Conservation (phyloP, 805 yeast genomes). For the Blastobotrys terrestris region DNA sequence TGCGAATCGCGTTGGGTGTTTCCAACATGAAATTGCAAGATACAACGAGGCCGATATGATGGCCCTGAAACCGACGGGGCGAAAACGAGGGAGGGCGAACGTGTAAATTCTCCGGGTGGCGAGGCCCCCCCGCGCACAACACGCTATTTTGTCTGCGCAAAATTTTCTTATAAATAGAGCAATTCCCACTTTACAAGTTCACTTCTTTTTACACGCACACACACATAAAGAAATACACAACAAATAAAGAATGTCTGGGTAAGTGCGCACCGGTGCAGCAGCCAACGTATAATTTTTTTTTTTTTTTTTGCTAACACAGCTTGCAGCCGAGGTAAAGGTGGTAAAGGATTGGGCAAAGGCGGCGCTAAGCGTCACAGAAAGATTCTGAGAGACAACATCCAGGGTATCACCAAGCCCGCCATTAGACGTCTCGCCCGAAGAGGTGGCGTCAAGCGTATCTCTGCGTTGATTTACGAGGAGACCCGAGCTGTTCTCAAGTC, state of each 20-base stretch:
- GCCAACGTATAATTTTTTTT: background rate
- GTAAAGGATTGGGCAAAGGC: conserved; percentile 99
- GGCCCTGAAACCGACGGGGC: background rate
- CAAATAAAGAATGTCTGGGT: background rate
- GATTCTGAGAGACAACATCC: conserved; percentile 98
- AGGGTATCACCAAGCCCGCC: conserved; percentile 99
- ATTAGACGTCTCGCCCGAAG: conserved; percentile 99
- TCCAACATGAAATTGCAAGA: background rate
- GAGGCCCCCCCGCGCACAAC: background rate
- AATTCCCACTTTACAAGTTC: background rate
- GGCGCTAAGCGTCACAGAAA: conserved; percentile 99
- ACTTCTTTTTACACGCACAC: background rate
- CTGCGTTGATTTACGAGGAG: conserved; percentile 97
- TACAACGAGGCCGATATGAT: background rate
- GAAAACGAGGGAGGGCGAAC: background rate
- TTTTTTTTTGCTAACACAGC: background rate
- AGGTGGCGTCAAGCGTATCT: conserved; percentile 99
- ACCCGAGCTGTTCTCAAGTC: conserved; percentile 94
- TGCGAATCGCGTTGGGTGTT: background rate
- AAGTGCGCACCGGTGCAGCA: background rate
- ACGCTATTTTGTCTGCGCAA: background rate
- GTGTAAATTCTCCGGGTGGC: background rate
- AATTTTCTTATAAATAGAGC: background rate
- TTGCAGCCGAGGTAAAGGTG: conserved; percentile 99
- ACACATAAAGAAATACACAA: background rate